phyloP scores from a whole-genome alignment of 2,329 filamentous ascomycete species.

The Diplodia scrobiculata region DNA sequence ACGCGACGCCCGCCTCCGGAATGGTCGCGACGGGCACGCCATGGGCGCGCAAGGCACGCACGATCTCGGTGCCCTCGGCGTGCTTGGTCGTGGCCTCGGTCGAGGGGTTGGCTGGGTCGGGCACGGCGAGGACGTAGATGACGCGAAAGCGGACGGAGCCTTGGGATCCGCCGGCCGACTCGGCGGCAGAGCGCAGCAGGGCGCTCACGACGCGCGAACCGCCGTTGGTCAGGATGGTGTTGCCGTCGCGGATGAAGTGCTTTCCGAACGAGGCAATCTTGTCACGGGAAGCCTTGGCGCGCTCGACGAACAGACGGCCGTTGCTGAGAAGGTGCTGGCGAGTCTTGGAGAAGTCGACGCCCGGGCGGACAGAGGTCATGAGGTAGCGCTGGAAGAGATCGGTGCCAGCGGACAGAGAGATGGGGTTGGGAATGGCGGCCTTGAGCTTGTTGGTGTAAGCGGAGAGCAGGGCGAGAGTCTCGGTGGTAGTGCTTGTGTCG shows the following conservation, averaged over 20 bases:
- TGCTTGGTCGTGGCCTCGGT: constrained; percentile 38
- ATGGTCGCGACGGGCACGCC: constrained; percentile 85
- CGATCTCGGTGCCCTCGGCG: constrained; percentile 68
- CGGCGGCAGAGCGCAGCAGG: constrained; percentile 72
- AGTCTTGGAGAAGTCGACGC: constrained; percentile 77
- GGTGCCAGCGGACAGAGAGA: constrained; percentile 89
- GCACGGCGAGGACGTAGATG: constrained; percentile 62
- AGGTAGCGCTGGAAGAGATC: constrained; percentile 96
- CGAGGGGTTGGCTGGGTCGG: constrained; percentile 34
- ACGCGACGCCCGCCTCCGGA: constrained; percentile 72
- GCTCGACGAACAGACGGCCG: constrained; percentile 79
- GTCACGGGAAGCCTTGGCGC: constrained; percentile 81
- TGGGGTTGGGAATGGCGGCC: constrained; percentile 77
- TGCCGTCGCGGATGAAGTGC: constrained; percentile 75
- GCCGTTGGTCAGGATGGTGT: constrained; percentile 85
- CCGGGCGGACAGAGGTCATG: constrained; percentile 66
- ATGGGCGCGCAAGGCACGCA: constrained; percentile 68
- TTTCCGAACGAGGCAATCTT: constrained; percentile 79
- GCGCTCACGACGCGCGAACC: constrained; percentile 81
- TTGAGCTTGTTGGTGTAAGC: constrained; percentile 77
- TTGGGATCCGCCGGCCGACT: constrained; percentile 48
- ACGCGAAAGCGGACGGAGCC: constrained; percentile 74
- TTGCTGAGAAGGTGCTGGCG: constrained; percentile 82
- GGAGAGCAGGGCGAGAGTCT: constrained; percentile 85
- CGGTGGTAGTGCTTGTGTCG: constrained; percentile 82